A percentile compares a stretch with the other conserved stretches of the same genome.
phyloP scores from a whole-genome alignment of 2,329 filamentous ascomycete genomes.

The Penicillium capsulatum region DNA sequence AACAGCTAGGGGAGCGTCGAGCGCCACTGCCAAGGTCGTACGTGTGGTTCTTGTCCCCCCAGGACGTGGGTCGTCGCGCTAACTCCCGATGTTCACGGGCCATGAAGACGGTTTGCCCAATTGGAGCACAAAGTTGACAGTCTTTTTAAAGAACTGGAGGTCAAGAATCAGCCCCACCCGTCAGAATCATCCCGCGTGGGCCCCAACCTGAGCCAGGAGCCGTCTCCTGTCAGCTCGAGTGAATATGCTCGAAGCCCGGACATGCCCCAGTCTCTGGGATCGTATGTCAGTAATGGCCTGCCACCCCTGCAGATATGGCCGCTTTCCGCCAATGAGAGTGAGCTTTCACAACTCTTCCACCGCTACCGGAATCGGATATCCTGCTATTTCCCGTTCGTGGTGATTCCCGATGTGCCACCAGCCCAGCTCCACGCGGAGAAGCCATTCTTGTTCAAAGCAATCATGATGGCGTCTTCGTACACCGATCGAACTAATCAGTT shows the following conservation, averaged over 20 bases:
- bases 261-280: background rate
- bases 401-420: slow-evolving; percentile 3
- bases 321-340: background rate
- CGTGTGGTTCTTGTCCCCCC: background rate
- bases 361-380: slow-evolving; percentile 1
- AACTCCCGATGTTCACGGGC: background rate
- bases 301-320: background rate
- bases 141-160: slow-evolving; percentile 7
- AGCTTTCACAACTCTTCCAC: background rate
- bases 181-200: background rate
- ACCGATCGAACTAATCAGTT: slow-evolving; percentile 23
- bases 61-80: background rate
- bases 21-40: slow-evolving; percentile 2
- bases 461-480: slow-evolving; percentile 25
- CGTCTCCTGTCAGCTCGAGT: background rate
- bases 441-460: slow-evolving; percentile 31
- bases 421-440: slow-evolving; percentile 12
- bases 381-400: slow-evolving; percentile 7
- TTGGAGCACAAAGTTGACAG: slow-evolving; percentile 10
- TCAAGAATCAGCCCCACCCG: slow-evolving; percentile 1
- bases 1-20: slow-evolving; percentile 2
- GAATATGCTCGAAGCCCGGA: background rate
- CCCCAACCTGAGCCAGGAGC: background rate
- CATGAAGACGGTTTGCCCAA: slow-evolving; percentile 10
- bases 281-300: background rate